Evolutionary conservation across 495 filamentous ascomycete genomes (phyloP).

Genomic region (Durotheca rogersii): DNA sequence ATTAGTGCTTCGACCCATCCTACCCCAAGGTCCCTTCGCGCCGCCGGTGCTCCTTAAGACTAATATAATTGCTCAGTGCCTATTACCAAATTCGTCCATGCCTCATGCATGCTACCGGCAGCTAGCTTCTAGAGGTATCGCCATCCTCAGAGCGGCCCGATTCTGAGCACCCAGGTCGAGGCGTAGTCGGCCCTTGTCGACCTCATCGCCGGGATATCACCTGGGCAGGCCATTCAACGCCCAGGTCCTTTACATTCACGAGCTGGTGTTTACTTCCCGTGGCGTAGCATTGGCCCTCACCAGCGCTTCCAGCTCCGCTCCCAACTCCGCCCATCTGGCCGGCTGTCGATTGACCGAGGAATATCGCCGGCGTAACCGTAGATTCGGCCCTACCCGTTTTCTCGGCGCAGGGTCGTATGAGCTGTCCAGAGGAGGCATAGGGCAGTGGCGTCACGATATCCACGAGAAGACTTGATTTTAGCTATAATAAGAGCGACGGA

Average conservation of each 20-base stretch:
- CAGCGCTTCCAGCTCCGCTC: slow-evolving; percentile 9
- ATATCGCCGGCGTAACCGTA: slow-evolving; percentile 17
- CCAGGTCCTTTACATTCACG: slow-evolving; percentile 18
- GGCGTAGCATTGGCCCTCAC: slow-evolving; percentile 19
- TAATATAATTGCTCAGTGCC: slow-evolving; percentile 12
- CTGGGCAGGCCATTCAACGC: no score
- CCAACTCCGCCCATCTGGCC: slow-evolving; percentile 2
- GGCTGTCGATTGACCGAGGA: slow-evolving; percentile 17
- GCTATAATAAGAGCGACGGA: slow-evolving; percentile 16
- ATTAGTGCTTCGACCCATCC: slow-evolving; percentile 20
- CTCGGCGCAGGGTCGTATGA: slow-evolving; percentile 12
- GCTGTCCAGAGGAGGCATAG: slow-evolving; percentile 24
- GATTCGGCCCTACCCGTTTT: slow-evolving; percentile 29
- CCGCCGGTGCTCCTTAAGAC: no score
- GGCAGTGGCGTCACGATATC: slow-evolving; percentile 22
- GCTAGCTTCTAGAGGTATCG: slow-evolving; percentile 1
- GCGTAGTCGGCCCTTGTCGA: slow-evolving; percentile 14
- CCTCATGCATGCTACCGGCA: slow-evolving; percentile 21
- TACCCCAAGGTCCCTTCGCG: slow-evolving; percentile 1
- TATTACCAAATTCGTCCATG: slow-evolving; percentile 23
- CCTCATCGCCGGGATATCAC: no score
- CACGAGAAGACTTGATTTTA: slow-evolving; percentile 13
- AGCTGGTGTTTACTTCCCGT: slow-evolving; percentile 4
- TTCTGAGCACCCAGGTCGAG: slow-evolving; percentile 18
- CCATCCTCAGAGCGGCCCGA: slow-evolving; percentile 29